Base-by-base conservation (phyloP, 148 eudicot genomes). In the Rhododendron vialii region DNA sequence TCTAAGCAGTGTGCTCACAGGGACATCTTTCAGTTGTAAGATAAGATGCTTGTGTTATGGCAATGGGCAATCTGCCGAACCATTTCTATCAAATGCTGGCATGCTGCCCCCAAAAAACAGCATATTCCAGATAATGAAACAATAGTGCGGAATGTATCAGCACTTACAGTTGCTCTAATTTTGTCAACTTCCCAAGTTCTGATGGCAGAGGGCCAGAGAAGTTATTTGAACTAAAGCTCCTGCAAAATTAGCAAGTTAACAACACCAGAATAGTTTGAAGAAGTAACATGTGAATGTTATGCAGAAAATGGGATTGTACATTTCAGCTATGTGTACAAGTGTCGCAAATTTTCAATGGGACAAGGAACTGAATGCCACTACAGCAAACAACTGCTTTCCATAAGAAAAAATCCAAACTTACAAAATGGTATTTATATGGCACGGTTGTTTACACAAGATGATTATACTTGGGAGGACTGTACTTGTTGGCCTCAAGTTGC, bases 161-260 rank as follows among this genome's bases (percentile, higher is more conserved):
- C 38, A 90, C 97, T 92, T 89, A 96, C 99, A 95, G 51, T 81
- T 92, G 93, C 75, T 84, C 28, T 85, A 96, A 86, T 82, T 71
- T 92, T 28, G 82, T 84, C 75, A 94, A 90, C 79, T 89, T 92
- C 81, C 96, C 99, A 74, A 96, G 86, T 85, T 92, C 94, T 71
- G 97, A 85, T 80, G 99, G 99, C 78, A 96, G 71, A 78, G 98
- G 87, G 3, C 98, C 98, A 81, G 92, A 89, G 87, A 95, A 95
- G 84, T 92, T 95, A 86, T 93, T 96, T 59, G 93, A 85, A 95
- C 33, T 41, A 87, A 87, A 14, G 41, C 76, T 71, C 86, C 98
- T 96, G 91, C 84, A 90, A 63, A 80, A 71, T 78, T 73, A 74
- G 26, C 24, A 87, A 84, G 81, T 51, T 12, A 74, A 61, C 20